These are phyloP conservation scores for Yamadazyma diddensiae DNA, from an alignment of 1,139 yeast genomes.

Conservation along the genomic window DNA sequence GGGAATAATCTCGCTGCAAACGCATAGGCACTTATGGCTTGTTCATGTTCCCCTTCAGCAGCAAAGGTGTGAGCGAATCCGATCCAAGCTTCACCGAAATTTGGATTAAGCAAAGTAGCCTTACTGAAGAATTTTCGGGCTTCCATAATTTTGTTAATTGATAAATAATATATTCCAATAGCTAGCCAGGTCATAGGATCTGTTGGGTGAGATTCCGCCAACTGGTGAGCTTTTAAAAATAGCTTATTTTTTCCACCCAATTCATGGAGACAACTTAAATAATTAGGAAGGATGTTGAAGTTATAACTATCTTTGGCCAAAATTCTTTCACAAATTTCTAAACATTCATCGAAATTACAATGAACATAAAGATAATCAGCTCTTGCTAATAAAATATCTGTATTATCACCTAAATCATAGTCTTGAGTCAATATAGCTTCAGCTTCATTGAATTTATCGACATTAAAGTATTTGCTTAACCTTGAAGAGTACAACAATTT, in stretches of 20 bases:
- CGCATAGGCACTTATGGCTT: constrained; percentile 95
- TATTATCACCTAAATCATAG: constrained; percentile 64
- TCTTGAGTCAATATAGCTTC: constrained; percentile 66
- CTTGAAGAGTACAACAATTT: constrained; percentile 72
- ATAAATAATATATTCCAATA: constrained; percentile 84
- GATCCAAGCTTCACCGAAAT: constrained; percentile 95
- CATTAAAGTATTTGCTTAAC: constrained; percentile 69
- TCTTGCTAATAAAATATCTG: constrained; percentile 65
- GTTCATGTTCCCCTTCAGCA: constrained; percentile 97
- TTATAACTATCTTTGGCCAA: constrained; percentile 67
- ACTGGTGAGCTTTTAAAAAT: constrained; percentile 76
- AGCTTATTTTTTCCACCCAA: constrained; percentile 79
- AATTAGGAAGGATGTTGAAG: constrained; percentile 71
- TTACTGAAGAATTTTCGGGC: constrained; percentile 87
- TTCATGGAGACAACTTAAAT: constrained; percentile 83
- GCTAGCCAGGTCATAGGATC: constrained; percentile 89
- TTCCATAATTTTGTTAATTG: constrained; percentile 70
- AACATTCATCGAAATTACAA: constrained; percentile 77
- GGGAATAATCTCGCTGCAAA: constrained; percentile 93
- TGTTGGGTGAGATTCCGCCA: constrained; percentile 83
- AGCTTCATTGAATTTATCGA: constrained; percentile 60
- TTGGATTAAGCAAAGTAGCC: constrained; percentile 85
- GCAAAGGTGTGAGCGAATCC: constrained; percentile 99
- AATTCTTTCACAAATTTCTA: constrained; percentile 66
- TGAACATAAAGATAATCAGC: constrained; percentile 76